These are phyloP conservation scores for Verticillium nonalfalfae DNA, from an alignment of 2,329 filamentous ascomycete genomes.

Conservation along the genomic window DNA sequence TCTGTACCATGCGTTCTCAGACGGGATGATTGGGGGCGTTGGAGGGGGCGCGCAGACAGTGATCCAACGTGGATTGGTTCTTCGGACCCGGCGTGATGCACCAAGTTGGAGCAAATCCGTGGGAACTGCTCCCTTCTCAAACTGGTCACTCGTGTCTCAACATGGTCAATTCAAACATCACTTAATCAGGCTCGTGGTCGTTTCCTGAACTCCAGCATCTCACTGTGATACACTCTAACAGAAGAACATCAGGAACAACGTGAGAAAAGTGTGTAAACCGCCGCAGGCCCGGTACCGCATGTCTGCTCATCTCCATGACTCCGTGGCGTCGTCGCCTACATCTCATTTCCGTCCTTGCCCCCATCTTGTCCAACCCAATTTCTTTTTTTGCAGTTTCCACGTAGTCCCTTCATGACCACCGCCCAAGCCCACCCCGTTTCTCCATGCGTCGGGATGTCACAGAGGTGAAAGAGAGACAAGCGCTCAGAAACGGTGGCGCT, in stretches of 20 bases:
- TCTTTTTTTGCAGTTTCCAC: background rate
- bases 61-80: too few relatives aligned
- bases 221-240: too few relatives aligned
- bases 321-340: background rate
- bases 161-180: too few relatives aligned
- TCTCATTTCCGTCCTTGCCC: background rate
- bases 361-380: background rate
- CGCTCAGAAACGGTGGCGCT: conserved; percentile 49
- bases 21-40: too few relatives aligned
- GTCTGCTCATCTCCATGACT: background rate
- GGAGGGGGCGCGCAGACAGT: too few relatives aligned
- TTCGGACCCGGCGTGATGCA: too few relatives aligned
- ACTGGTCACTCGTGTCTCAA: too few relatives aligned
- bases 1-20: background rate
- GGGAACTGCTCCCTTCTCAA: too few relatives aligned
- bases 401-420: background rate
- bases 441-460: too few relatives aligned
- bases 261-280: background rate
- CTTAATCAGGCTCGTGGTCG: background rate
- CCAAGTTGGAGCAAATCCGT: too few relatives aligned
- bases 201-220: background rate
- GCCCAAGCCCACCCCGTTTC: too few relatives aligned
- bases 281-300: background rate
- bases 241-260: background rate
- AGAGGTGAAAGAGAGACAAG: too few relatives aligned